phyloP scores from a whole-genome alignment of 805 yeast species.

The Yamadazyma philogaea region DNA sequence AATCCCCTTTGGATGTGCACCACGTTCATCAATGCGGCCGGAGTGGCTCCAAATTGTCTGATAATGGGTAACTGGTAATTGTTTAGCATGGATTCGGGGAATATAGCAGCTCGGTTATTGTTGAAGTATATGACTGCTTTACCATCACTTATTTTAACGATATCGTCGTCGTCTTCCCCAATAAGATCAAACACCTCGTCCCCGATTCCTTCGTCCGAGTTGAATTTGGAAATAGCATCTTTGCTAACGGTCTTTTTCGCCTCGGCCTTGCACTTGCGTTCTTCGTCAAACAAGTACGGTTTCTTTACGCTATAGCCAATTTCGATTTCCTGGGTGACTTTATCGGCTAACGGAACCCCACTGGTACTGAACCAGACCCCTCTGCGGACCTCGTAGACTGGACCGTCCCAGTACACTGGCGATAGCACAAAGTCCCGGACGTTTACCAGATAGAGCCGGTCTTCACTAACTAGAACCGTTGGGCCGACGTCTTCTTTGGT shows the following conservation, averaged over 20 bases:
- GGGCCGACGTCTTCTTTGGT: slow-evolving; percentile 1
- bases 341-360: slow-evolving; percentile 51
- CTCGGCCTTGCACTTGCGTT: slow-evolving; percentile 7
- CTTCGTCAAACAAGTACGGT: slow-evolving; percentile 28
- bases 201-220: slow-evolving; percentile 13
- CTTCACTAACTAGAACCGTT: slow-evolving; percentile 70
- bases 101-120: slow-evolving; percentile 43
- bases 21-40: slow-evolving; percentile 44
- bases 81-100: slow-evolving; percentile 44
- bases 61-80: slow-evolving; percentile 35
- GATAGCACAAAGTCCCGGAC: slow-evolving; percentile 48
- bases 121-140: slow-evolving; percentile 40
- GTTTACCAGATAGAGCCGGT: slow-evolving; percentile 72
- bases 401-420: slow-evolving; percentile 89
- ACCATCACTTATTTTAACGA: slow-evolving; percentile 31
- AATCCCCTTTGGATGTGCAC: slow-evolving; percentile 51
- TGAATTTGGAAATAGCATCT: slow-evolving; percentile 17
- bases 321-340: slow-evolving; percentile 59
- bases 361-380: slow-evolving; percentile 77
- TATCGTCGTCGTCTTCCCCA: slow-evolving; percentile 25
- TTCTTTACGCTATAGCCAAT: slow-evolving; percentile 42
- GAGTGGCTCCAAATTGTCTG: slow-evolving; percentile 33
- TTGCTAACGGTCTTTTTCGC: slow-evolving; percentile 3
- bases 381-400: slow-evolving; percentile 74
- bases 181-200: slow-evolving; percentile 14